Base-by-base conservation (phyloP, 257 asterid genomes). In the Salvia splendens region DNA sequence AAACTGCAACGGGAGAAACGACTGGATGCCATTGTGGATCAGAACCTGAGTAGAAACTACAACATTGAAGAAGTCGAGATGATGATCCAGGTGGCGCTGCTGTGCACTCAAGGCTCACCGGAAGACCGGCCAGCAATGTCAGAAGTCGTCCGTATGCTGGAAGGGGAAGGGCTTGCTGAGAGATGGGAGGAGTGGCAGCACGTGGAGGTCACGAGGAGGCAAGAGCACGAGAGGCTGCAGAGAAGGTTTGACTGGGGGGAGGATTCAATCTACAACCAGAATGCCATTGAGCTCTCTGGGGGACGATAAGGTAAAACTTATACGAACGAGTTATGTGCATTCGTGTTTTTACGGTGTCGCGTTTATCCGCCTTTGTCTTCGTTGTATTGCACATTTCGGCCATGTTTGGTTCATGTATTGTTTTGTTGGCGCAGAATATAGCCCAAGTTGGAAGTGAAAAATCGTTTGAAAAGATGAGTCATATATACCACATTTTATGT, bases 81-180 rank as follows among this genome's bases (percentile, higher is more conserved):
- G 95, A 84, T 93, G 99, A 88, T 93, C 53, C 95, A 92, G 82
- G 96, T 93, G 9, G 99, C 99, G 2, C 65, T 93, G 12, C 91
- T 90, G 0, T 88, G 99, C 71, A 90, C 99, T 6, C 99, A 93
- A 73, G 64, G 82, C 30, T 86, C 95, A 2, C 94, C 97, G 0
- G 97, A 88, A 73, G 97, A 93, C n/a, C 94, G 99, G 2, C 98
- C 98, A 1, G 88, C 89, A n/a, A 92, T 92, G 98, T 92, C 98
- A 1, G 96, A 83, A 71, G 98, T 89, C 10, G 96, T 92, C 8
- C 82, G 98, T 0, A 89, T 92, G 96, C 82, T 92, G 10, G 98
- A 89, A 80, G 98, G 98, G 15, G 98, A 92, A 73, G 96, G 96
- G 16, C 84, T 92, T 8, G 95, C 95, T 0, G 96, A 92, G 88